phyloP scores from a whole-genome alignment of 164 flowering plant species.

The Piper betle region DNA sequence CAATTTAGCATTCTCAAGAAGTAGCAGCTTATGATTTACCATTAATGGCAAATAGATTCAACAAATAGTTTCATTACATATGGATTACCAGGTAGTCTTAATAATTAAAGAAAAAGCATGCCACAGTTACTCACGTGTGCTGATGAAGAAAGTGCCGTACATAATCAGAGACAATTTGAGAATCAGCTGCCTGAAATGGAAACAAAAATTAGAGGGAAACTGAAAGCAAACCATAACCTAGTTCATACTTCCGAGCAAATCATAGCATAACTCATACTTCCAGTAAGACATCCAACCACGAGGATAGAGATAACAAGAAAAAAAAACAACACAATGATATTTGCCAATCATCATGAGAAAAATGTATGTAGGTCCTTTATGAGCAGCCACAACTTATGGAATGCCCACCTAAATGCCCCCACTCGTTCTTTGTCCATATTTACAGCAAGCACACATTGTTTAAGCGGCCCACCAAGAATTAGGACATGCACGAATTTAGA shows the following conservation, averaged over 20 bases:
- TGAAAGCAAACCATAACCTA: too few species aligned
- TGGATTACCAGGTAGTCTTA: not conserved
- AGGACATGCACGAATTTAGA: slow-evolving; percentile 23
- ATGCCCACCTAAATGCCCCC: slow-evolving; percentile 60
- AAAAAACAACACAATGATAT: too few species aligned
- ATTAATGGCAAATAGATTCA: too few species aligned
- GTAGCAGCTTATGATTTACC: too few species aligned
- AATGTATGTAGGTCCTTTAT: slow-evolving; percentile 46
- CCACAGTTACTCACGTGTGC: slow-evolving; percentile 54
- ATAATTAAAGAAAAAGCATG: not conserved
- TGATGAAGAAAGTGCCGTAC: slow-evolving; percentile 81
- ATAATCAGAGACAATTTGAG: slow-evolving; percentile 82
- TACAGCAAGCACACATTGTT: slow-evolving; percentile 43
- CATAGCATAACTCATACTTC: not conserved
- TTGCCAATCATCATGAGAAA: not conserved
- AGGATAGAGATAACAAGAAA: not conserved
- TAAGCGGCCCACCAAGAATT: slow-evolving; percentile 58
- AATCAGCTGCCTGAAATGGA: slow-evolving; percentile 73
- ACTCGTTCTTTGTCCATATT: slow-evolving; percentile 48
- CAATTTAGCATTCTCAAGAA: too few species aligned
- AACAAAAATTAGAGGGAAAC: too few species aligned
- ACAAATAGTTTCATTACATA: not conserved
- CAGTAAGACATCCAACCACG: not conserved
- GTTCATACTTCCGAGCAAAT: too few species aligned
- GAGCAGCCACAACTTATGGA: slow-evolving; percentile 23